These are phyloP conservation scores for Marasmius sp. DNA, from an alignment of 1,284 basidiomycete genomes.

Conservation along the genomic window DNA sequence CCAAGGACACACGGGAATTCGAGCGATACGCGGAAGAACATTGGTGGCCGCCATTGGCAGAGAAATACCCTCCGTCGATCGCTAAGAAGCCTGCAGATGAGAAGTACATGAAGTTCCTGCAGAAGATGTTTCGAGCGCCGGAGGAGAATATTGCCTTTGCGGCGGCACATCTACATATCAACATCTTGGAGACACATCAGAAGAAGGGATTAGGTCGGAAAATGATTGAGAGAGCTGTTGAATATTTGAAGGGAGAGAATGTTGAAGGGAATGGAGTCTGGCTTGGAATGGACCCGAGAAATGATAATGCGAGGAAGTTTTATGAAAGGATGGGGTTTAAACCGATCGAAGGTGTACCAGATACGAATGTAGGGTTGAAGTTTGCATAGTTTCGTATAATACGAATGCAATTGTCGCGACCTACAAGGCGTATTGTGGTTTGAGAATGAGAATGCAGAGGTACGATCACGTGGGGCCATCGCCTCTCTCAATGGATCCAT, in stretches of 20 bases:
- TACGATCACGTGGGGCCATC: constrained; percentile 13
- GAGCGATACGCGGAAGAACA: constrained; percentile 47
- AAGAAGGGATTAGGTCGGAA: constrained; percentile 61
- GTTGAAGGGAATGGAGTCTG: constrained; percentile 47
- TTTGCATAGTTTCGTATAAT: constrained; percentile 24
- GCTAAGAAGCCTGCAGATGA: constrained; percentile 47
- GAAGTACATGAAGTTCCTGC: constrained; percentile 47
- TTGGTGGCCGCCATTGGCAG: constrained; percentile 60
- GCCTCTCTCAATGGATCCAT: background rate
- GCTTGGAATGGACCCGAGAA: constrained; percentile 61
- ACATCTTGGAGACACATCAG: constrained; percentile 61
- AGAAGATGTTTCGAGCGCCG: constrained; percentile 45
- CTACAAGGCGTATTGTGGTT: too few relatives aligned
- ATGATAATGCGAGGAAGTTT: constrained; percentile 54
- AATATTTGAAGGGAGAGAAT: constrained; percentile 47
- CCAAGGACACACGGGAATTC: constrained; percentile 59
- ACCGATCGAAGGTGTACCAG: constrained; percentile 46
- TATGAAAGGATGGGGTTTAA: constrained; percentile 58
- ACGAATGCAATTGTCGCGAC: too few relatives aligned
- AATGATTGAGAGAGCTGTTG: constrained; percentile 51
- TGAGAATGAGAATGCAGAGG: constrained; percentile 26
- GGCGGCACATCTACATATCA: constrained; percentile 67
- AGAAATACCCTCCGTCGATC: constrained; percentile 46
- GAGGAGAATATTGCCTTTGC: constrained; percentile 53
- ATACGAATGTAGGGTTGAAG: constrained; percentile 45